These are phyloP conservation scores for Sarcocystis neurona DNA, from an alignment of 169 alveolate genomes.

Conservation along the genomic window DNA sequence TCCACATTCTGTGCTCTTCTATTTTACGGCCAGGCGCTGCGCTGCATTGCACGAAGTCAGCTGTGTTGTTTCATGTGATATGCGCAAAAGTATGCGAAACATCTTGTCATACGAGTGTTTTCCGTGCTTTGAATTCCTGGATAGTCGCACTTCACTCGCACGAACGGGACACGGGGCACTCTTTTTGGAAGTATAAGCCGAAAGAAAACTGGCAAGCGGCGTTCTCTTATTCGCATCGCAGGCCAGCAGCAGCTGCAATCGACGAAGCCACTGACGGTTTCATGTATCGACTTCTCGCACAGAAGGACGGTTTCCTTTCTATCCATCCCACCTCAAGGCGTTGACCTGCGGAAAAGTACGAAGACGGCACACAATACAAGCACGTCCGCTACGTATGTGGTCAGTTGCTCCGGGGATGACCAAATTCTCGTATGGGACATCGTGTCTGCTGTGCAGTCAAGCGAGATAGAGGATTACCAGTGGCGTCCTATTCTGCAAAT, in stretches of 20 bases:
- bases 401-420: conserved; percentile 49
- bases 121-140: too few species aligned
- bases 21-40: too few species aligned
- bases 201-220: too few species aligned
- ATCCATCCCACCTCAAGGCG: conserved; percentile 27
- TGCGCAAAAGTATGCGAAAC: too few species aligned
- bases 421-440: conserved; percentile 52
- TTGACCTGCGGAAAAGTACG: conserved; percentile 31
- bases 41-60: too few species aligned
- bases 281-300: conserved; percentile 61
- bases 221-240: too few species aligned
- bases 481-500: conserved; percentile 59
- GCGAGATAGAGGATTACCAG: conserved; percentile 27
- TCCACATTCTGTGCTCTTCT: too few species aligned
- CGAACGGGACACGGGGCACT: too few species aligned
- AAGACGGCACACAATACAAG: conserved; percentile 35
- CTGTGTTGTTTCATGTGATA: too few species aligned
- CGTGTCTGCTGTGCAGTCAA: conserved; percentile 41
- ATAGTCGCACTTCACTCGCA: too few species aligned
- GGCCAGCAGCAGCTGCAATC: conserved; percentile 27
- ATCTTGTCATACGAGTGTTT: too few species aligned
- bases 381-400: conserved; percentile 5
- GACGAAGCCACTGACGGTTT: conserved; percentile 32
- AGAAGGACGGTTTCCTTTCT: conserved; percentile 45
- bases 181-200: too few species aligned